Conservation (phyloP, 306 rosid genomes). For the Pueraria montana region DNA sequence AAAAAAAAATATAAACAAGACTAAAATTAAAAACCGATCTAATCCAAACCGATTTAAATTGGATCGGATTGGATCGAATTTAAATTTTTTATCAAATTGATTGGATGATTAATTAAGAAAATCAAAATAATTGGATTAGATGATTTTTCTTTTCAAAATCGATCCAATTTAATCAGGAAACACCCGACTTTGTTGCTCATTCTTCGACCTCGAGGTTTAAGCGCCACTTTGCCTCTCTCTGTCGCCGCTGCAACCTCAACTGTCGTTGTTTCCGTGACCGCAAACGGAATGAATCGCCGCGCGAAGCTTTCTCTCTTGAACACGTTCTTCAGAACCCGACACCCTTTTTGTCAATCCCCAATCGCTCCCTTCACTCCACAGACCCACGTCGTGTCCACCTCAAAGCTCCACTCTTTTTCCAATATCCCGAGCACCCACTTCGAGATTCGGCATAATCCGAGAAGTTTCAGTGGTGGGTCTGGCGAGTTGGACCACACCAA, state of each 20-base stretch:
- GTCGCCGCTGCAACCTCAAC: constrained; percentile 14
- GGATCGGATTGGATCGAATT: too few species aligned
- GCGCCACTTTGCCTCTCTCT: background rate
- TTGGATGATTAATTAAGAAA: too few species aligned
- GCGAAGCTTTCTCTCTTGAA: constrained; percentile 52
- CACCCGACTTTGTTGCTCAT: background rate
- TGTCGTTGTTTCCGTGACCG: background rate
- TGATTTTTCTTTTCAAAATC: too few species aligned
- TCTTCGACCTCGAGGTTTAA: constrained; percentile 20
- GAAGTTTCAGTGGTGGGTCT: constrained; percentile 60
- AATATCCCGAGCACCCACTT: constrained; percentile 43
- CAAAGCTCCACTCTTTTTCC: constrained; percentile 50
- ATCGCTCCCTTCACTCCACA: constrained; percentile 36
- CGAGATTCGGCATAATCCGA: constrained; percentile 19
- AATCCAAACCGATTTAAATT: too few species aligned
- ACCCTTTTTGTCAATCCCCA: constrained; percentile 44
- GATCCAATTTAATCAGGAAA: too few species aligned
- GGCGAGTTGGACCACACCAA: constrained; percentile 63
- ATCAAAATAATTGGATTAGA: too few species aligned
- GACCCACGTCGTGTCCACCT: constrained; percentile 28
- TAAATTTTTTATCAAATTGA: too few species aligned
- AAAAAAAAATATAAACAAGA: too few species aligned
- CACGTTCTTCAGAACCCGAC: constrained; percentile 44
- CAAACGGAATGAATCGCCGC: constrained; percentile 59
- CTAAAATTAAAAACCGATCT: too few species aligned